phyloP scores from a whole-genome alignment of 441 rosid genomes.

The Manihot esculenta region DNA sequence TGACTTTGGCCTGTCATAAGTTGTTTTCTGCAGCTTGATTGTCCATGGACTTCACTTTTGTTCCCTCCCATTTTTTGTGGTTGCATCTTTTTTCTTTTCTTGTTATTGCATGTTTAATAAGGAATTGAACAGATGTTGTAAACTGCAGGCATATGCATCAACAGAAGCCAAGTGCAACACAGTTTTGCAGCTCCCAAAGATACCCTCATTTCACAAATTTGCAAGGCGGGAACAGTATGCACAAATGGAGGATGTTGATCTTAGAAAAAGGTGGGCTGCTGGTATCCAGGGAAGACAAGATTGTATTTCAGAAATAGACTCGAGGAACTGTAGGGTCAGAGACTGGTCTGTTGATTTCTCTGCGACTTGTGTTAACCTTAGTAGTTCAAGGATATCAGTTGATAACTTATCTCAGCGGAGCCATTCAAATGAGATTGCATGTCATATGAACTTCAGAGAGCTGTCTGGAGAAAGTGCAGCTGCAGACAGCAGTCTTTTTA shows the following conservation, averaged over 20 bases:
- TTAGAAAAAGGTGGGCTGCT: slow-evolving; percentile 81
- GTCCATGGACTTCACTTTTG: not conserved
- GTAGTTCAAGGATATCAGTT: slow-evolving; percentile 64
- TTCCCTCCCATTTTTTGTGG: slow-evolving; percentile 7
- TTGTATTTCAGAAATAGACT: slow-evolving; percentile 98
- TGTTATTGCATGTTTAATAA: slow-evolving; percentile 22
- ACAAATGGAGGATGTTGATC: slow-evolving; percentile 77
- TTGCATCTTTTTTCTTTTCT: slow-evolving; percentile 7
- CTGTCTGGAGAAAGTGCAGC: slow-evolving; percentile 95
- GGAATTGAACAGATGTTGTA: slow-evolving; percentile 15
- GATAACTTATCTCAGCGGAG: slow-evolving; percentile 91
- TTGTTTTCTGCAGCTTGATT: slow-evolving; percentile 8
- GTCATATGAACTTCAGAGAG: slow-evolving; percentile 77
- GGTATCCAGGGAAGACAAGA: slow-evolving; percentile 88
- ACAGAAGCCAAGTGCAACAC: slow-evolving; percentile 65
- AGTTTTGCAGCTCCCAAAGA: slow-evolving; percentile 85
- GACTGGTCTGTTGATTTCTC: slow-evolving; percentile 98
- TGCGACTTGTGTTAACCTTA: slow-evolving; percentile 73
- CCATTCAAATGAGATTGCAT: slow-evolving; percentile 85
- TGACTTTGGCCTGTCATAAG: not conserved
- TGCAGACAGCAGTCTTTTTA: slow-evolving; percentile 71
- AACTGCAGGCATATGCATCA: slow-evolving; percentile 82
- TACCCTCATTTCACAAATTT: slow-evolving; percentile 97
- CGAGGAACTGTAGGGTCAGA: slow-evolving; percentile 98
- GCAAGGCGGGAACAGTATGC: slow-evolving; percentile 91